Percentiles rank a stretch among this genome's conserved stretches.
These are phyloP conservation scores for Sporothrix dimorphospora DNA, from an alignment of 2,329 filamentous ascomycete genomes.

Conservation along the genomic window DNA sequence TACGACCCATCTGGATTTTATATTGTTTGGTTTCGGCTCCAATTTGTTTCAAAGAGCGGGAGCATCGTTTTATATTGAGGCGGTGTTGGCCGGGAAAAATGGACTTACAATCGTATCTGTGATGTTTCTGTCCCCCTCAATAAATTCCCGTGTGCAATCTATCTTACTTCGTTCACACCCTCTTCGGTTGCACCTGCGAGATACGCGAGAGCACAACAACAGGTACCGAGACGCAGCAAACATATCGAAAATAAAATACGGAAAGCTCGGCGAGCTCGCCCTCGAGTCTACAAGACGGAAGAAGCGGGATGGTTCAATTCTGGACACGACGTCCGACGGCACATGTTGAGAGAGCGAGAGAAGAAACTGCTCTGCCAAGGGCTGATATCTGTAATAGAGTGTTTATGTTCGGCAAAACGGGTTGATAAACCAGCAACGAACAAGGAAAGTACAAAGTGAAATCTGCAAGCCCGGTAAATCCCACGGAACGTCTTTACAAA, in stretches of 20 bases:
- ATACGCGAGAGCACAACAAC: conserved; percentile 12
- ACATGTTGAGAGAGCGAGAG: neutral
- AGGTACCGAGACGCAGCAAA: conserved; percentile 2
- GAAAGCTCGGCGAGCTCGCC: neutral
- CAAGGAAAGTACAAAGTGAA: neutral
- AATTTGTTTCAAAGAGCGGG: conserved; percentile 12
- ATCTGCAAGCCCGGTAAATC: neutral
- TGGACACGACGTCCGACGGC: neutral
- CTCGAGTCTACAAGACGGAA: neutral
- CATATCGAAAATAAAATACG: neutral
- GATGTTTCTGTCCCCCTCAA: neutral
- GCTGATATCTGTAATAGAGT: neutral
- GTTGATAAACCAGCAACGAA: neutral
- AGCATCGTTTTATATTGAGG: conserved; percentile 9
- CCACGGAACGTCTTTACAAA: neutral
- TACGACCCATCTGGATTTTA: neutral
- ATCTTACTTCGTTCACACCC: conserved; percentile 16
- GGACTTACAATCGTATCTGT: neutral
- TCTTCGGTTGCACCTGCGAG: conserved; percentile 2
- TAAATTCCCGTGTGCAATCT: neutral
- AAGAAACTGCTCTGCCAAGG: neutral
- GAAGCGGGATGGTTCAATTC: neutral
- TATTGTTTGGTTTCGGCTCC: conserved; percentile 13
- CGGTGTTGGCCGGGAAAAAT: neutral
- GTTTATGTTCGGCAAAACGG: neutral